Evolutionary conservation across 257 asterid species (phyloP), one percentile per base, ranked within the genome.

Genomic region (Echites panduratus): DNA sequence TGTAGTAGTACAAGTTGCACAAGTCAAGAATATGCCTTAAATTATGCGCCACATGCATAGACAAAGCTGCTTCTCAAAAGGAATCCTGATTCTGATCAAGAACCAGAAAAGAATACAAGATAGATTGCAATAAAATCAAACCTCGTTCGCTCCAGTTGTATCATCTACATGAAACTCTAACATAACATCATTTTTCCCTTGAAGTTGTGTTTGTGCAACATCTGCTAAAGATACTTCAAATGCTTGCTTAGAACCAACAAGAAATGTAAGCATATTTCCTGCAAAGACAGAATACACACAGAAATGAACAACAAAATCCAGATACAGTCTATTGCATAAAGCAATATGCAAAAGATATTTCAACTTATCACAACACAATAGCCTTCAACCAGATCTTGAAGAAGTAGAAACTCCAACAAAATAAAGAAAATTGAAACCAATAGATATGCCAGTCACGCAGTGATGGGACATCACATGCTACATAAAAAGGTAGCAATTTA

Each of bases 101-200:
- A 61, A 43, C 52, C 61, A 44, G 58, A 16, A 62, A 17, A 71
- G 57, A 43, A 67, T 29, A 71, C 66, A 77, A 68, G 43, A 57
- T 0, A 65, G 40, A 41, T 53, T 50, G 35, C 43, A 70, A 32
- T 19, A 20, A 40, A 71, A 44, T 19, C 26, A 38, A n/a, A 95
- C 99, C 96, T 95, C 98, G 82, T 82, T 95, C 24, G 97, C 98
- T 29, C 99, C 97, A 77, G 96, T 88, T 48, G 98, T 89, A 72
- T 95, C 99, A 81, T 95, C 99, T 49, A 92, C 96, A 76, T 92
- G 98, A 75, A 92, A 92, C 81, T 95, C 99, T 87, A 95, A 69
- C 92, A 85, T 82, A 77, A 90, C 97, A 81, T 95, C 99, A 84
- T 79, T 95, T 87, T 95, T 95, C 43, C 97, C 98, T 83, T 92